phyloP scores from a whole-genome alignment of 1,284 basidiomycete species.

The Ceratobasidium sp. region DNA sequence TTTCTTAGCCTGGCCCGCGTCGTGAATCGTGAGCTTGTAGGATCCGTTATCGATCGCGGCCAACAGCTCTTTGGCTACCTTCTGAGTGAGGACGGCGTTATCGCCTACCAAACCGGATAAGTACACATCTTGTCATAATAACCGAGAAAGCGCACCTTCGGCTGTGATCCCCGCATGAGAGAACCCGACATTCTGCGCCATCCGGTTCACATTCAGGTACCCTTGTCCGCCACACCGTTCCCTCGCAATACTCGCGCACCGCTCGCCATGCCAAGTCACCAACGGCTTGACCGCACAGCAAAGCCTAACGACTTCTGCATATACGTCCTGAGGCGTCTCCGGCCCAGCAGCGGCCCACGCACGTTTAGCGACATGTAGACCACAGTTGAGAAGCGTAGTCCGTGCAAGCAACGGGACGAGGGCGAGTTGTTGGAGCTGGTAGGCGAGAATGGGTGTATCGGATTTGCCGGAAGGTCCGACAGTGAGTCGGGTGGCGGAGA shows the following conservation, averaged over 20 bases:
- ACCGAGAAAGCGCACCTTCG: slow-evolving; percentile 17
- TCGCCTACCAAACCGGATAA: slow-evolving; percentile 28
- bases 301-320: slow-evolving; percentile 44
- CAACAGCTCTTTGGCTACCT: slow-evolving; percentile 46
- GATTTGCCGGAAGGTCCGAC: slow-evolving; percentile 38
- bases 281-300: slow-evolving; percentile 47
- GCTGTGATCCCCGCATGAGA: slow-evolving; percentile 47
- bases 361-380: slow-evolving; percentile 44
- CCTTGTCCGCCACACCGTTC: slow-evolving; percentile 46
- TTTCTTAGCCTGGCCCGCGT: slow-evolving; percentile 25
- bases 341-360: slow-evolving; percentile 39
- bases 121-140: neutral
- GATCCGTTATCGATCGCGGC: slow-evolving; percentile 44
- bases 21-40: slow-evolving; percentile 43
- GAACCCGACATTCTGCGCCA: slow-evolving; percentile 45
- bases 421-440: slow-evolving; percentile 47
- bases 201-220: slow-evolving; percentile 45
- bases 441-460: slow-evolving; percentile 44
- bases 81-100: slow-evolving; percentile 46
- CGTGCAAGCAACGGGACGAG: slow-evolving; percentile 46
- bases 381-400: slow-evolving; percentile 44
- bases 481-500: slow-evolving; percentile 40
- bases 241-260: slow-evolving; percentile 42
- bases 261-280: slow-evolving; percentile 47
- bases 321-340: slow-evolving; percentile 29